Evolutionary conservation across 2,329 filamentous ascomycete species (phyloP).

Genomic region (Dichotomopilus funicola): DNA sequence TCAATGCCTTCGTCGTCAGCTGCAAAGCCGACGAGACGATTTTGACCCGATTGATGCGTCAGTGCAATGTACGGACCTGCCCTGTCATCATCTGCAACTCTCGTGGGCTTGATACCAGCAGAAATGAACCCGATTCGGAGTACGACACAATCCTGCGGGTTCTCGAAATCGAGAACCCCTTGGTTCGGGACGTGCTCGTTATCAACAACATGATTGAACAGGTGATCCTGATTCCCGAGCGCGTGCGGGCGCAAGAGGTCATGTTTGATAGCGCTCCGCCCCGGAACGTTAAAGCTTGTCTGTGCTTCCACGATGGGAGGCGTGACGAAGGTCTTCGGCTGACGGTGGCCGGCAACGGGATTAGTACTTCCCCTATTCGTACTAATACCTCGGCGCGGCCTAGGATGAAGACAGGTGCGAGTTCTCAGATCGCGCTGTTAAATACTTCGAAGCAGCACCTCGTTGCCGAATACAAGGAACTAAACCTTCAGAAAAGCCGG

Average conservation of each 20-base stretch:
- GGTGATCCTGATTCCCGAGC: slow-evolving; percentile 65
- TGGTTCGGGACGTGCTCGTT: slow-evolving; percentile 74
- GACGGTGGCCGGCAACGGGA: slow-evolving; percentile 36
- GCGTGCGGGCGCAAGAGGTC: slow-evolving; percentile 58
- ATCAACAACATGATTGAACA: slow-evolving; percentile 82
- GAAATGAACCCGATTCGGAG: slow-evolving; percentile 65
- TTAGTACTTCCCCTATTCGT: slow-evolving; percentile 32
- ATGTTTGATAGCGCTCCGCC: slow-evolving; percentile 60
- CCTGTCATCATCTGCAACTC: slow-evolving; percentile 60
- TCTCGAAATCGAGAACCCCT: slow-evolving; percentile 72
- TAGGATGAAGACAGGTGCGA: slow-evolving; percentile 75
- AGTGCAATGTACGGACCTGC: slow-evolving; percentile 40
- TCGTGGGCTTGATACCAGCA: slow-evolving; percentile 48
- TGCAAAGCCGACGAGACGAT: slow-evolving; percentile 68
- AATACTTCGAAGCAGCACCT: slow-evolving; percentile 47
- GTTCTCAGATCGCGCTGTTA: slow-evolving; percentile 54
- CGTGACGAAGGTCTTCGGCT: slow-evolving; percentile 56
- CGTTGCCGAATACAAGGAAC: slow-evolving; percentile 45
- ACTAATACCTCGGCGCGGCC: slow-evolving; percentile 46
- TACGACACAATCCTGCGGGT: slow-evolving; percentile 76
- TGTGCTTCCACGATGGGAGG: slow-evolving; percentile 58
- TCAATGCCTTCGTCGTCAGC: slow-evolving; percentile 77
- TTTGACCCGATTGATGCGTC: slow-evolving; percentile 59
- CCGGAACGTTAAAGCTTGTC: slow-evolving; percentile 65
- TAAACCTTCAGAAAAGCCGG: slow-evolving; percentile 43